These are phyloP conservation scores for Papilionanthe hybrid DNA, from an alignment of 116 monocot genomes.

Conservation along the genomic window DNA sequence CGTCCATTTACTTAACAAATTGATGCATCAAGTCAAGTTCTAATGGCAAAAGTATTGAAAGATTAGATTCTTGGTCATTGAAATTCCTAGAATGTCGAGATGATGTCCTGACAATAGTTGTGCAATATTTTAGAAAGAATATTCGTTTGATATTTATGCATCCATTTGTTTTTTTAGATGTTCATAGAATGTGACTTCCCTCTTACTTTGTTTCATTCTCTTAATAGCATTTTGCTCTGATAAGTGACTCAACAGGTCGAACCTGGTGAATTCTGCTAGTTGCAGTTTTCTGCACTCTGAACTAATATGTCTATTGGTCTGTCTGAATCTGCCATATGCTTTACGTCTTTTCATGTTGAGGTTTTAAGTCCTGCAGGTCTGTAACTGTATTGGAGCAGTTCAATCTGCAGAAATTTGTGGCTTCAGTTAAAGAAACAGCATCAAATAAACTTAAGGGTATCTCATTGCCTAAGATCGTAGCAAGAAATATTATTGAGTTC, in stretches of 20 bases:
- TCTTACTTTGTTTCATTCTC: neutral
- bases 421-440: constrained; percentile 32
- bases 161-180: neutral
- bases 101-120: too few relatives aligned
- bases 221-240: neutral
- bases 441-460: constrained; percentile 23
- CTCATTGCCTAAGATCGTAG: constrained; percentile 50
- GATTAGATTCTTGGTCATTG: too few relatives aligned
- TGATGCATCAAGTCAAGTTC: too few relatives aligned
- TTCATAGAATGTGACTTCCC: neutral
- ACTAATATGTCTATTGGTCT: neutral
- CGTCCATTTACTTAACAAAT: too few relatives aligned
- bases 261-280: neutral
- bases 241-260: neutral
- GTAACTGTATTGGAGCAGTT: constrained; percentile 62
- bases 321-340: neutral
- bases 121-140: too few relatives aligned
- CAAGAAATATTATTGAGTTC: constrained; percentile 34
- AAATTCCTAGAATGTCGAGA: too few relatives aligned
- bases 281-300: neutral
- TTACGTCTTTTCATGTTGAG: neutral
- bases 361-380: constrained; percentile 44
- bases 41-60: too few relatives aligned
- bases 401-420: constrained; percentile 48
- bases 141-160: too few relatives aligned